Conservation (phyloP, 495 filamentous ascomycete species). For the Annulohypoxylon stygium region DNA sequence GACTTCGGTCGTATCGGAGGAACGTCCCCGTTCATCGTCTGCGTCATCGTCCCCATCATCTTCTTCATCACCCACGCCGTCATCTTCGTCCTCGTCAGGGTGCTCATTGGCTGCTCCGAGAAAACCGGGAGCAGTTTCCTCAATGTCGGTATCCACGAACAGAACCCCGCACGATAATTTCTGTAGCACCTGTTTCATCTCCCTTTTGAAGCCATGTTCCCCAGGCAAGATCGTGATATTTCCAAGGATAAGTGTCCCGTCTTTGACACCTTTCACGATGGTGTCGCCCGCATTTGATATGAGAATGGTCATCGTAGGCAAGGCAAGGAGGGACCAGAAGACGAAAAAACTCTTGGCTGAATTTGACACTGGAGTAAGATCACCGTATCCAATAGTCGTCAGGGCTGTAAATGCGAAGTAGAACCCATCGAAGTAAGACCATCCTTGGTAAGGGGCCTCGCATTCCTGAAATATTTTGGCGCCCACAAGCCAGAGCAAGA, state of each 20-base stretch:
- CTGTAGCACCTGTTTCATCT: constrained; percentile 54
- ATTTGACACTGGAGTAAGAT: constrained; percentile 76
- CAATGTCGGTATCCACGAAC: constrained; percentile 50
- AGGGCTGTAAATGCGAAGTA: constrained; percentile 86
- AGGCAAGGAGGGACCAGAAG: constrained; percentile 86
- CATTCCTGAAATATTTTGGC: constrained; percentile 75
- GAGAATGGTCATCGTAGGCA: constrained; percentile 85
- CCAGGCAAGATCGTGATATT: constrained; percentile 82
- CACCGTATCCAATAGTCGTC: constrained; percentile 89
- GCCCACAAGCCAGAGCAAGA: constrained; percentile 83
- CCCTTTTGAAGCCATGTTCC: constrained; percentile 65
- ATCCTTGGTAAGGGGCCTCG: constrained; percentile 63
- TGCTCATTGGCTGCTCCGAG: constrained; percentile 54
- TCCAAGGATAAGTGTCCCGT: constrained; percentile 77
- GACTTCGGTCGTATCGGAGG: constrained; percentile 31
- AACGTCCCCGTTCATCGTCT: constrained; percentile 30
- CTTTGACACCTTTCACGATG: constrained; percentile 76
- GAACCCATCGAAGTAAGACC: constrained; percentile 84
- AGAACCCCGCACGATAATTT: constrained; percentile 55
- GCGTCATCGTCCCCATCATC: constrained; percentile 35
- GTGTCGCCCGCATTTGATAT: constrained; percentile 88
- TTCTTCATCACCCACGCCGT: constrained; percentile 38
- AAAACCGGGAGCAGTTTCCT: constrained; percentile 57
- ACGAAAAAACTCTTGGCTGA: constrained; percentile 86
- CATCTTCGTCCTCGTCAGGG: constrained; percentile 32